Evolutionary conservation across 768 basidiomycete species (phyloP), one percentile per base, ranked within the genome.

Genomic region (Dendrothele bispora): DNA sequence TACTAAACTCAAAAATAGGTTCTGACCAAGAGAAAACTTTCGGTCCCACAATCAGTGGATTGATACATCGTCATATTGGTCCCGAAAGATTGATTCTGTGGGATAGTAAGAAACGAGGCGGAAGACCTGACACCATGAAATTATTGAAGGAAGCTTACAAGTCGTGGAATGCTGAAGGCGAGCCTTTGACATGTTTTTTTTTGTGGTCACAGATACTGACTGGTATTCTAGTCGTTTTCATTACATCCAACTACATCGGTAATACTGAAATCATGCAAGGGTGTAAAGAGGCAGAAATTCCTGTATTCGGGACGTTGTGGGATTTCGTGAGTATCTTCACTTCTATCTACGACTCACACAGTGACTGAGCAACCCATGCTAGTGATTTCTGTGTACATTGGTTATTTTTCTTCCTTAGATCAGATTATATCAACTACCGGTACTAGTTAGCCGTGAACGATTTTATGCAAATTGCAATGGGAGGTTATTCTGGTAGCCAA

Each of bases 231-330:
- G 83, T 91, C 37, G 82, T 90, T 22, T 88, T 91, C 65, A 86
- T 91, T 63, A 91, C 88, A 7, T 89, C 87, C n/a, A 91, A 91
- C 68, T 84, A 77, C 56, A 74, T 81, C 32, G 88, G 88, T 24
- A 90, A 91, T 63, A 71, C 77, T 12, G 87, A 91, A 58, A 84
- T 91, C 51, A 88, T 88, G 78, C 73, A 85, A 61, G 88, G 86
- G 18, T 89, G 82, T 70, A 88, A 83, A 63, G 75, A 75, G 53
- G 78, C 77, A 42, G 80, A 80, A 21, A 85, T 85, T 55, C 84
- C 83, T 34, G 78, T 77, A 36, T 83, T 82, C 55, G 84, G 84
- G 48, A 85, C 84, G 12, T 70, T 86, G 24, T 86, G 84, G 84
- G 84, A 86, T 65, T 86, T 86, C 65, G 77, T 67, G 58, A 58